A percentile compares a stretch with the other conserved stretches of the same genome.
phyloP scores from a whole-genome alignment of 2,329 filamentous ascomycete species.

The Fusarium miscanthi region DNA sequence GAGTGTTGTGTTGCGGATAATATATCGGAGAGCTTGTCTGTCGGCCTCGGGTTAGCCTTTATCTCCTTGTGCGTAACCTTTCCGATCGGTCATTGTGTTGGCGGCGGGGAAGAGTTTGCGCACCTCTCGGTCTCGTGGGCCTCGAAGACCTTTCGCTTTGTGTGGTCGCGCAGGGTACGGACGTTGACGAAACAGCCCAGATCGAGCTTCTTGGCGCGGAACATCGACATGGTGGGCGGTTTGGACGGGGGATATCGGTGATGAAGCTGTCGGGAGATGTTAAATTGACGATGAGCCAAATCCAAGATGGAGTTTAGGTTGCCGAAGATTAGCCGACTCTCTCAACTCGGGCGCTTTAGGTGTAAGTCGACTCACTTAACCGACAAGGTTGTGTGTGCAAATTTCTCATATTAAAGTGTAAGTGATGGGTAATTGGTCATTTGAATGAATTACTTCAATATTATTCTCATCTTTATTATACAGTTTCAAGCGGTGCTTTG shows the following conservation, averaged over 20 bases:
- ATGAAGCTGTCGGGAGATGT: conserved; percentile 32
- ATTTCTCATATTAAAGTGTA: too few relatives aligned
- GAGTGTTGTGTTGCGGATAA: conserved; percentile 91
- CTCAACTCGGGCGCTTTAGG: background rate
- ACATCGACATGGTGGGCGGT: conserved; percentile 77
- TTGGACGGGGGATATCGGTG: conserved; percentile 17
- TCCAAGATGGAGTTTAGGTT: conserved; percentile 7
- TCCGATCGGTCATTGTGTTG: fast-evolving
- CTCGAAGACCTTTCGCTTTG: conserved; percentile 93
- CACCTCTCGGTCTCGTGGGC: conserved; percentile 90
- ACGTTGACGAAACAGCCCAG: conserved; percentile 88
- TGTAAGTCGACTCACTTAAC: background rate
- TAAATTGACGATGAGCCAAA: conserved; percentile 17
- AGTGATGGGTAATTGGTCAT: fast-evolving
- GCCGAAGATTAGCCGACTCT: conserved; percentile 22
- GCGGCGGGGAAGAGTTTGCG: conserved; percentile 38
- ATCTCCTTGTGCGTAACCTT: background rate
- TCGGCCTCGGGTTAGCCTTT: conserved; percentile 5
- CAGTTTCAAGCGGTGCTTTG: background rate
- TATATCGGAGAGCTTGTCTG: conserved; percentile 92
- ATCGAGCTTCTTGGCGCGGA: conserved; percentile 90
- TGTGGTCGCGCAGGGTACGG: conserved; percentile 90
- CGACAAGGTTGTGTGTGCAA: too few relatives aligned
- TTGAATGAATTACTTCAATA: fast-evolving
- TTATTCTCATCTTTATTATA: background rate